Conservation (phyloP, 371 early-diverging fungal species). For the Rhizomucor pusillus region DNA sequence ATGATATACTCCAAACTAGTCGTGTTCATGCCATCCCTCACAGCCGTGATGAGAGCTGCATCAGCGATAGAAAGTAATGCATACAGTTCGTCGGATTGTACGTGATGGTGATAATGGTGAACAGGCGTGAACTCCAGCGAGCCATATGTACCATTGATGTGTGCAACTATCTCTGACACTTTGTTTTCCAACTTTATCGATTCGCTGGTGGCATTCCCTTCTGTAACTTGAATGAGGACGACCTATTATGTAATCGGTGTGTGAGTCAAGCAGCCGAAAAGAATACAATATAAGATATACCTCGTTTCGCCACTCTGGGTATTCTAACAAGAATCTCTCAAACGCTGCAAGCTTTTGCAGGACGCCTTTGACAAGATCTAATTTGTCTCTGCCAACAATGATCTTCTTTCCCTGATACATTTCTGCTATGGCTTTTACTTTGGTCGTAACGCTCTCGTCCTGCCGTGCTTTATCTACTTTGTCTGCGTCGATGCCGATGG, state of each 20-base stretch:
- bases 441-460: constrained; percentile 54
- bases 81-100: constrained; percentile 92
- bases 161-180: constrained; percentile 85
- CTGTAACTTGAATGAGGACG: constrained; percentile 84
- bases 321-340: constrained; percentile 85
- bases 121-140: constrained; percentile 94
- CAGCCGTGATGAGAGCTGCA: constrained; percentile 91
- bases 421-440: constrained; percentile 76
- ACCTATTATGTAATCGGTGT: constrained; percentile 46
- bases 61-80: constrained; percentile 95
- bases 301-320: constrained; percentile 88
- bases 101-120: constrained; percentile 93
- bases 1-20: constrained; percentile 97
- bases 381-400: constrained; percentile 96
- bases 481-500: constrained; percentile 94
- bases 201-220: constrained; percentile 45
- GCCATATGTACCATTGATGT: constrained; percentile 94
- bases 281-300: no score
- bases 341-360: constrained; percentile 95
- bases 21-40: constrained; percentile 99
- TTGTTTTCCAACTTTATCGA: constrained; percentile 74
- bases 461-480: constrained; percentile 39
- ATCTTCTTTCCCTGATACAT: constrained; percentile 94
- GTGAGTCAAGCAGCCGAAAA: no score
- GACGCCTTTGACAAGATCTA: constrained; percentile 98